Base-by-base conservation (phyloP, 352 stramenopile species). In the Halophytophthora polymorphica region DNA sequence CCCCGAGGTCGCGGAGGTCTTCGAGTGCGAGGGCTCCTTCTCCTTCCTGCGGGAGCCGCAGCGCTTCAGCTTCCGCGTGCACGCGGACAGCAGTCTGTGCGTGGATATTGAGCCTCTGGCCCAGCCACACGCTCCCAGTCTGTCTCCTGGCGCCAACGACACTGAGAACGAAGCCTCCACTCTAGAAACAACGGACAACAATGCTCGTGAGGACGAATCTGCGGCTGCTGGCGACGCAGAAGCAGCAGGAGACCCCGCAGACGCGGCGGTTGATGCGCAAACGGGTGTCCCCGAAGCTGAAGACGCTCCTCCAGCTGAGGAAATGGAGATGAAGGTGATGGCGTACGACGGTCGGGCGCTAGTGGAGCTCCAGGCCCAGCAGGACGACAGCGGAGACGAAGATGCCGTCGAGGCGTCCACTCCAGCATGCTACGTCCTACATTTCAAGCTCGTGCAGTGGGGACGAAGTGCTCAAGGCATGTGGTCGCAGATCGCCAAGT, bases 361-460 rank as follows among this genome's bases (percentile, higher is more conserved):
- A 25, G 39, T 62, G 23, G 66, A 66, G 7, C 48, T 57, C 15
- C 45, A 61, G 45, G 25, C 43, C 25, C 40, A 43, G 19, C 42
- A 34, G 25, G 34, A 52, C 6, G 21, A 40, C 35, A 37, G 21
- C 6, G 8, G 25, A 31, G 25, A 31, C 25, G 4, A 31, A 31
- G 25, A 31, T 8, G 8, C 25, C 4, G 25, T 8, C 8, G 19
- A 21, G 18, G 17, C 19, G 15, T 22, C 33, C 48, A 19, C 15
- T 38, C 35, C 44, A 2, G 17, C 45, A 23, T 67, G 56, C 45
- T 77, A 69, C 42, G 60, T 73, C n/a, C 53, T 73, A 19, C 61
- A 75, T 22, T 82, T 78, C 44, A 78, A 78, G 35, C 49, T 82
- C 13, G 63, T 82, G 29, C 66, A 61, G 29, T 82, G 65, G 61